A percentile compares a stretch with the other conserved stretches of the same genome.
These are phyloP conservation scores for Stagonosporopsis cucurbitacearum DNA, from an alignment of 2,329 filamentous ascomycete species.

Conservation along the genomic window DNA sequence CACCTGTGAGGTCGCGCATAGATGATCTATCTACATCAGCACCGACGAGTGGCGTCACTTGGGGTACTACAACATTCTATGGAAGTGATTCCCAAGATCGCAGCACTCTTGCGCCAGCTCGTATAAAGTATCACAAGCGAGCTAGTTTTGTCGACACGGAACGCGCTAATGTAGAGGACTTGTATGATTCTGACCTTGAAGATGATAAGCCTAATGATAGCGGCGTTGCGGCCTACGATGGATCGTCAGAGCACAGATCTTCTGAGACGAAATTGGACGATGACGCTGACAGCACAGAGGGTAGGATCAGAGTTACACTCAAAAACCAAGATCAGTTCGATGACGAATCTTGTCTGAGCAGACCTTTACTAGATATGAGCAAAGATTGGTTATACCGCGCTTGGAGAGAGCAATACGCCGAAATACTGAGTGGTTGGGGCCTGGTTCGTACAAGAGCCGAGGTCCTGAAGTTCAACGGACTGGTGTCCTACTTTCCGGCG, in stretches of 20 bases:
- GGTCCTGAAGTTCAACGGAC: constrained; percentile 62
- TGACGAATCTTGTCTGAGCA: constrained; percentile 55
- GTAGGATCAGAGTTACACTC: constrained; percentile 56
- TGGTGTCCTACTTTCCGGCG: constrained; percentile 46
- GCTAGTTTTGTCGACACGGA: constrained; percentile 46
- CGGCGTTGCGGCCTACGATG: constrained; percentile 20
- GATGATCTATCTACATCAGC: constrained; percentile 53
- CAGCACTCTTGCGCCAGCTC: constrained; percentile 29
- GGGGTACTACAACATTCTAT: constrained; percentile 54
- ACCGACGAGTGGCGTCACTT: constrained; percentile 54
- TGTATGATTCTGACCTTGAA: constrained; percentile 45
- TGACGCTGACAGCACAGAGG: constrained; percentile 18
- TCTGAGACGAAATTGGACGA: constrained; percentile 24
- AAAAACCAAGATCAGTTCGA: constrained; percentile 65
- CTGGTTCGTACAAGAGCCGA: constrained; percentile 62
- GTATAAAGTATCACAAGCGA: constrained; percentile 49
- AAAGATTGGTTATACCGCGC: constrained; percentile 57
- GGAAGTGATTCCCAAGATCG: constrained; percentile 43
- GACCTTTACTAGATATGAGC: constrained; percentile 58
- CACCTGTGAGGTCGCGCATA: constrained; percentile 41
- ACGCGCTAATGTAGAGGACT: constrained; percentile 35
- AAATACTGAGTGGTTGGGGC: constrained; percentile 65
- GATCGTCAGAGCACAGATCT: constrained; percentile 32
- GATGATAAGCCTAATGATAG: constrained; percentile 33
- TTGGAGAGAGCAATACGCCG: constrained; percentile 65